phyloP scores from a whole-genome alignment of 129 eudicot genomes.

The Flaveria linearis region DNA sequence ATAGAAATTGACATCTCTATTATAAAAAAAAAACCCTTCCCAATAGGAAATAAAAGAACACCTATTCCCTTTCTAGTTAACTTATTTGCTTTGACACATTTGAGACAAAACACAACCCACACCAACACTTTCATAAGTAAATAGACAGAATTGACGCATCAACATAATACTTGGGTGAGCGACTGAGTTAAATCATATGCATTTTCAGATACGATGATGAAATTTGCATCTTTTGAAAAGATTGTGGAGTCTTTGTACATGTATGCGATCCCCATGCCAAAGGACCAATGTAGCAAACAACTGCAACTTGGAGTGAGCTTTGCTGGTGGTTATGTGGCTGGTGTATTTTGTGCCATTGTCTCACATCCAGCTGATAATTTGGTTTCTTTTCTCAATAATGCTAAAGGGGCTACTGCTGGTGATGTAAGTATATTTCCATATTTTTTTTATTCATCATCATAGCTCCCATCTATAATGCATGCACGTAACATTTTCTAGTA shows the following conservation, averaged over 20 bases:
- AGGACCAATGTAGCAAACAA: constrained; percentile 74
- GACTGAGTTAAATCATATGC: neutral
- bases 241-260: constrained; percentile 82
- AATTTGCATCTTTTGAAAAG: constrained; percentile 84
- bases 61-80: neutral
- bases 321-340: constrained; percentile 93
- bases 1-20: neutral
- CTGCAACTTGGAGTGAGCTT: constrained; percentile 91
- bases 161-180: neutral
- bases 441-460: neutral
- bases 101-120: neutral
- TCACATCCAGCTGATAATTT: constrained; percentile 96
- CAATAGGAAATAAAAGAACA: too few species aligned
- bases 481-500: too few species aligned
- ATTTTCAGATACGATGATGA: constrained; percentile 89
- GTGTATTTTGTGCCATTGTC: constrained; percentile 85
- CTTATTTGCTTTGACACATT: neutral
- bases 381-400: constrained; percentile 90
- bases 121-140: neutral
- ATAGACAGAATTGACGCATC: neutral
- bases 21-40: too few species aligned
- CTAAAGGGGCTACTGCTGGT: constrained; percentile 87
- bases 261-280: constrained; percentile 74
- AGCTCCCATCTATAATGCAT: neutral
- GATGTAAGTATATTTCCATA: constrained; percentile 59